These are phyloP conservation scores for Obba rivulosa DNA, from an alignment of 768 basidiomycete genomes.

Conservation along the genomic window DNA sequence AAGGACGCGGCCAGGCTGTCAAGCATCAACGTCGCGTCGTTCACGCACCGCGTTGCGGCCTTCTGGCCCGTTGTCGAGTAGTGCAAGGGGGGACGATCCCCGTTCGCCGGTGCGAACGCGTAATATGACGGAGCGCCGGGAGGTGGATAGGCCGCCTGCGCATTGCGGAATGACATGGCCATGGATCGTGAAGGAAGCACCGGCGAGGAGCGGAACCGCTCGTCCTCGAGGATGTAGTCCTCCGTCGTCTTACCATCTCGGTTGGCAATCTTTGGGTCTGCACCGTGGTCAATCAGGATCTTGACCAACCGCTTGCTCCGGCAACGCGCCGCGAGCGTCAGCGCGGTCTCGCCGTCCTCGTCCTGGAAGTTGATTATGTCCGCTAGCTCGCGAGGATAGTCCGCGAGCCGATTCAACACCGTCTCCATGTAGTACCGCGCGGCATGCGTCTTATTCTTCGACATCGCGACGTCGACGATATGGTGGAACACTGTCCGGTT, in stretches of 20 bases:
- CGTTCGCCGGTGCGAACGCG: conserved; percentile 44
- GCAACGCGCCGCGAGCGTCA: conserved; percentile 95
- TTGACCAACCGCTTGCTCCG: conserved; percentile 94
- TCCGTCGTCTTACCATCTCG: conserved; percentile 95
- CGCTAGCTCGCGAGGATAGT: conserved; percentile 92
- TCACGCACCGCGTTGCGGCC: conserved; percentile 79
- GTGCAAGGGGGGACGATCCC: conserved; percentile 71
- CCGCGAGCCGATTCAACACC: conserved; percentile 76
- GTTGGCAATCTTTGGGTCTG: conserved; percentile 92
- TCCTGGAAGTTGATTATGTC: conserved; percentile 99
- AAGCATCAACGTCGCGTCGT: conserved; percentile 81
- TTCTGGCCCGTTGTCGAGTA: conserved; percentile 82
- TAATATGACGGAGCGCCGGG: conserved; percentile 34
- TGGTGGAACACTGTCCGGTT: conserved; percentile 99
- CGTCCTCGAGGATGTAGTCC: conserved; percentile 98
- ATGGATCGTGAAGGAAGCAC: conserved; percentile 62
- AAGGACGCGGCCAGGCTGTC: conserved; percentile 85
- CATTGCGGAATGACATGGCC: conserved; percentile 70
- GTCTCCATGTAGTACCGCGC: conserved; percentile 99
- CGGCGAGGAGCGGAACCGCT: conserved; percentile 91
- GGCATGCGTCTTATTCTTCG: conserved; percentile 96
- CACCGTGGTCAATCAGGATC: conserved; percentile 91
- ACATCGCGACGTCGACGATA: conserved; percentile 94
- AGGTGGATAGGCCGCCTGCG: conserved; percentile 55
- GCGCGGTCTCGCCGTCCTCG: conserved; percentile 95